Evolutionary conservation across 768 basidiomycete species (phyloP), one percentile per base, ranked within the genome.

Genomic region (Xerocomellus chrysenteron): DNA sequence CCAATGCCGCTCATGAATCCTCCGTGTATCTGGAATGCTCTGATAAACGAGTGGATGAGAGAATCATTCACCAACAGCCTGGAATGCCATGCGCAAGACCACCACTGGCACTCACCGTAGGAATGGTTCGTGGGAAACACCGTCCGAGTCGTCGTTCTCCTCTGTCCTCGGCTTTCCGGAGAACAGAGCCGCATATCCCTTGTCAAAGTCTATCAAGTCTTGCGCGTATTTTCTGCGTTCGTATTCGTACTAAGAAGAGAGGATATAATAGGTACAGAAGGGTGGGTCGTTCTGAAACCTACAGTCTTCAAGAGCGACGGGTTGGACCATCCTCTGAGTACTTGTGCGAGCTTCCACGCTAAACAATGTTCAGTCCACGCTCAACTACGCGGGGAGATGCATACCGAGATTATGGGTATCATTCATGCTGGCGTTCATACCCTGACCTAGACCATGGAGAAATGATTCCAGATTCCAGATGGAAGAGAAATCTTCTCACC

Each of bases 401-500:
- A 42, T 56, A 80, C 84, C 80, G 24, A 90, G 78, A 63, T 90
- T 90, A 58, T 87, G 87, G 17, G 84, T 79, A 64, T 90, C 88
- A 47, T 82, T 84, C 83, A 89, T 88, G 58, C 84, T 84, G 9
- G 86, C 87, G 61, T 88, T 88, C 87, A 88, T 85, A 12, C 86
- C 88, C 67, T 90, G 88, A 14, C 87, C 84, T 84, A 33, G 28
- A 57, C 12, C 47, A n/a, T 0, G 17, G 40, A 48, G 41, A 21
- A 54, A 36, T 43, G 19, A 30, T 46, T 26, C 4, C 16, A 14
- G 26, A 39, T 39, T 32, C 30, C 17, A 24, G 2, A 17, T 40
- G 5, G 33, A 17, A 43, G 10, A 16, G 5, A 13, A 36, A 50
- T 0, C 3, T 8, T 47, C 74, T 42, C 44, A 82, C 85, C 82